Evolutionary conservation across 176 grass and related monocot genomes (phyloP).

Genomic region (Carex cristatella): DNA sequence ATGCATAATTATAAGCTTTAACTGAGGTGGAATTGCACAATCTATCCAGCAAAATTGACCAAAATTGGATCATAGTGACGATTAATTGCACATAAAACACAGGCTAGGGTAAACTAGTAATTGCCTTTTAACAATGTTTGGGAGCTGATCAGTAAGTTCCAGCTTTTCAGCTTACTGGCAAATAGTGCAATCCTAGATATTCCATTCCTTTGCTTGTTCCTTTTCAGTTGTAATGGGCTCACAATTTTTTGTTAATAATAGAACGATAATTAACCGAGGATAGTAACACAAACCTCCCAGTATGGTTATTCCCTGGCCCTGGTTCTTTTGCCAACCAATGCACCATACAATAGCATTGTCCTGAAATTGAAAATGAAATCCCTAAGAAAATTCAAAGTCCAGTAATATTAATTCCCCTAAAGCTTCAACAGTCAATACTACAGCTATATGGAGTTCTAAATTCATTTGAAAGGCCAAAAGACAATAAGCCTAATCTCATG

Average conservation of each 20-base stretch:
- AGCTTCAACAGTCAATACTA: neutral
- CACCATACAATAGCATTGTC: constrained; percentile 73
- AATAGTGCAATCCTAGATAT: neutral
- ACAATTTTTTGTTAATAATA: neutral
- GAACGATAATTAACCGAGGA: neutral
- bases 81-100: neutral
- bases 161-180: neutral
- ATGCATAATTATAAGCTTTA: neutral
- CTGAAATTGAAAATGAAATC: constrained; percentile 37
- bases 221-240: neutral
- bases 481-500: neutral
- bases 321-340: constrained; percentile 94
- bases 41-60: neutral
- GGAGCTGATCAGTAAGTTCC: neutral
- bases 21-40: neutral
- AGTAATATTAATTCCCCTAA: neutral
- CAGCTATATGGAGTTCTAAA: neutral
- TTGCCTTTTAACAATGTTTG: neutral
- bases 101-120: neutral
- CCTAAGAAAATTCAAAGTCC: constrained; percentile 15
- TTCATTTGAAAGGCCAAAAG: neutral
- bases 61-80: neutral
- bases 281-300: constrained; percentile 62
- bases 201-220: neutral
- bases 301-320: constrained; percentile 75